These are phyloP conservation scores for Penicillium waksmanii DNA, from an alignment of 495 filamentous ascomycete species.

Conservation along the genomic window DNA sequence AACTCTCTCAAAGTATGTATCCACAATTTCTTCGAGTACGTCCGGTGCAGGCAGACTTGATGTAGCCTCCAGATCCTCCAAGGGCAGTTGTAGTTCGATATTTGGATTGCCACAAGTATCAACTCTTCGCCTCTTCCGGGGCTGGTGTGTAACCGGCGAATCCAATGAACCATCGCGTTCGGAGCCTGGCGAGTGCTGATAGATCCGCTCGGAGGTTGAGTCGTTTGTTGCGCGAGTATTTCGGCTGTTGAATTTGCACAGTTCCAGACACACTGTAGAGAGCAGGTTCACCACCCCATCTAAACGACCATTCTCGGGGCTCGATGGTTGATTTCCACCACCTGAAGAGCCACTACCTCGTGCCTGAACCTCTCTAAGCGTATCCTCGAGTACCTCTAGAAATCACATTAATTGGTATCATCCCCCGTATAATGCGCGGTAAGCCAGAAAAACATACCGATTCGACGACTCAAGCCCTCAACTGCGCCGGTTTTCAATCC, in stretches of 20 bases:
- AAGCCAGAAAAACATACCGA: slow-evolving; percentile 15
- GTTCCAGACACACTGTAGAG: slow-evolving; percentile 8
- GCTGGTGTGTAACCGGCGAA: not conserved
- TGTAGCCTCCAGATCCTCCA: slow-evolving; percentile 11
- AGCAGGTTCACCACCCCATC: slow-evolving; percentile 7
- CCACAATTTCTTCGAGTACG: slow-evolving; percentile 32
- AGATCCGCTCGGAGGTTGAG: not conserved
- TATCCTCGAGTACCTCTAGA: slow-evolving; percentile 16
- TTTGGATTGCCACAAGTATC: slow-evolving; percentile 11
- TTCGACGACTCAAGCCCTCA: slow-evolving; percentile 29
- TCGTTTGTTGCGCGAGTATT: not conserved
- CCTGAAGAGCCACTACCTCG: not conserved
- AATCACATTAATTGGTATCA: not conserved
- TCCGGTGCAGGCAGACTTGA: slow-evolving; percentile 25
- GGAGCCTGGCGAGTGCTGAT: not conserved
- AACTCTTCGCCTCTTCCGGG: slow-evolving; percentile 9
- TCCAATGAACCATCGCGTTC: not conserved
- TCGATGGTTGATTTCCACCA: not conserved
- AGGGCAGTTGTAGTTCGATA: slow-evolving; percentile 2
- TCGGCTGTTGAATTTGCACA: slow-evolving; percentile 12
- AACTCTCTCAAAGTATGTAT: slow-evolving; percentile 34
- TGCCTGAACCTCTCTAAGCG: slow-evolving; percentile 9
- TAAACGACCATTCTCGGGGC: not conserved
- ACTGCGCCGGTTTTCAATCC: slow-evolving; percentile 32
- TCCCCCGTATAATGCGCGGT: not conserved